Base-by-base conservation (phyloP, 1,284 basidiomycete genomes). In the Melampsora larici-populina region DNA sequence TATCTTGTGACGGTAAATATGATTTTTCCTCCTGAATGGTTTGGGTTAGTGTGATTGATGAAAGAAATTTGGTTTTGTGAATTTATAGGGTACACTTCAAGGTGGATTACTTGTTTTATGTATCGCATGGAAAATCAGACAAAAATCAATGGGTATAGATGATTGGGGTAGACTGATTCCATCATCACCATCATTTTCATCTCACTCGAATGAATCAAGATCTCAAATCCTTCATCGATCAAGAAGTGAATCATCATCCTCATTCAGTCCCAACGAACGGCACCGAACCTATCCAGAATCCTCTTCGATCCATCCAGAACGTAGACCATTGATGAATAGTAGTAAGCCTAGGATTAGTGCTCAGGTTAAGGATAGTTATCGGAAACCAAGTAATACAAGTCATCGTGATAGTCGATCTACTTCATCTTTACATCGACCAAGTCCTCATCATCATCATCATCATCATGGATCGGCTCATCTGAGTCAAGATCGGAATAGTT, bases 111-210 rank as follows among this genome's bases (percentile, higher is more conserved):
- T 99, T 66, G 84, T 86, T 78, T 83, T 85, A 36, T 85, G 85
- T 78, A 60, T 85, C 13, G 73, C 79, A 1, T 86, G 83, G 83
- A 83, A 82, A 73, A 74, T 84, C 63, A 80, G 84, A 8, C 77
- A 79, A 40, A 86, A 84, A 67, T 85, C 86, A 29, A 87, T 93
- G 4, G 89, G 89, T n/a, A 88, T 98, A 73, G 94, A 99, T 83
- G 96, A 98, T 84, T 99, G 96, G 82, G 96, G 97, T 0, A 86
- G 88, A 49, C 88, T 90, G 0, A 82, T 92, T n/a, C 13, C 11
- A 43, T 1, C 58, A 36, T 36, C 21, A 4, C 13, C 40, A 40
- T 24, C 24, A 26, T n/a, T n/a, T n/a, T n/a, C n/a, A n/a, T n/a
- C n/a, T n/a, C n/a, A n/a, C n/a, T n/a, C n/a, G n/a, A 31, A 55